A percentile compares a stretch with the other conserved stretches of the same genome.
Evolutionary conservation across 2,329 filamentous ascomycete genomes (phyloP).

Genomic region (Epichloe uncinata): DNA sequence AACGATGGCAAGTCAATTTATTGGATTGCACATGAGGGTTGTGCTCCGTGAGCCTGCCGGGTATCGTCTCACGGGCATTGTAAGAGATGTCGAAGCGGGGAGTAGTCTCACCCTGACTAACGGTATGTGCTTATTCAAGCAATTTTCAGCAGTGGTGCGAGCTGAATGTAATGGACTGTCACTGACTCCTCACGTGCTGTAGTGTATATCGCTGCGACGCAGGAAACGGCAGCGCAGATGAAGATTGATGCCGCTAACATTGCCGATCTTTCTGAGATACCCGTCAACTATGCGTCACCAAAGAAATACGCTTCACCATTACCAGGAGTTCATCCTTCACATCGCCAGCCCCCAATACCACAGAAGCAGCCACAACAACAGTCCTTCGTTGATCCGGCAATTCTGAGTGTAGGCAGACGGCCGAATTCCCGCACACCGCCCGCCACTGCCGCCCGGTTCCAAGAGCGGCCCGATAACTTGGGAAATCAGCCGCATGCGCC

Average conservation of each 20-base stretch:
- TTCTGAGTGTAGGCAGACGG: slow-evolving; percentile 51
- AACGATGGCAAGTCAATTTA: slow-evolving; percentile 47
- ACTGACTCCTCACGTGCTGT: background rate
- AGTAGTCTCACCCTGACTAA: slow-evolving; percentile 57
- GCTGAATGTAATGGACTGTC: background rate
- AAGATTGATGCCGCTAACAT: slow-evolving; percentile 35
- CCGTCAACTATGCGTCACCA: slow-evolving; percentile 15
- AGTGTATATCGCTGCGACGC: slow-evolving; percentile 29
- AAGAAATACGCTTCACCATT: slow-evolving; percentile 15
- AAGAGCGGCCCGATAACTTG: slow-evolving; percentile 5
- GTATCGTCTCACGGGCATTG: slow-evolving; percentile 53
- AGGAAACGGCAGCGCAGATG: slow-evolving; percentile 27
- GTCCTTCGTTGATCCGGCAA: slow-evolving; percentile 67
- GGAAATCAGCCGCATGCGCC: background rate
- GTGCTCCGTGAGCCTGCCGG: slow-evolving; percentile 53
- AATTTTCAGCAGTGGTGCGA: background rate
- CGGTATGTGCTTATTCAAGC: slow-evolving; percentile 35
- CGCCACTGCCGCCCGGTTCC: slow-evolving; percentile 7
- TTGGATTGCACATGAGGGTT: slow-evolving; percentile 64
- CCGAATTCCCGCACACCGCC: slow-evolving; percentile 19
- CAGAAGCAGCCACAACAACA: slow-evolving; percentile 19
- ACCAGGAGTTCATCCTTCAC: slow-evolving; percentile 7
- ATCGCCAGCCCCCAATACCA: slow-evolving; percentile 12
- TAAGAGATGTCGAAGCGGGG: slow-evolving; percentile 53
- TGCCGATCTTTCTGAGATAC: slow-evolving; percentile 29